phyloP scores from a whole-genome alignment of 257 asterid species.

The Nyctanthes arbortristis region DNA sequence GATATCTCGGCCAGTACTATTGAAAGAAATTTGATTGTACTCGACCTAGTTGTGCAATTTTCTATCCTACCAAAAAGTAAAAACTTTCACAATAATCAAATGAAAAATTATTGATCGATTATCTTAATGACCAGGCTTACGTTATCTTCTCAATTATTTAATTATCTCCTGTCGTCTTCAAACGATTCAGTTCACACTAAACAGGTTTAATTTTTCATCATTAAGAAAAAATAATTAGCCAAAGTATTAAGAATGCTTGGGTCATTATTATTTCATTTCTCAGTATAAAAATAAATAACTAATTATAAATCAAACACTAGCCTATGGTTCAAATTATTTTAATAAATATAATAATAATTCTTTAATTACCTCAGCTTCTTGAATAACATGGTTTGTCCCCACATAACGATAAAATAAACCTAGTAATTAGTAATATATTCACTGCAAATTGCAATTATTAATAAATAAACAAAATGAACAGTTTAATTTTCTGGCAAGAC shows the following conservation, averaged over 20 bases:
- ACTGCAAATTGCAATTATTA: background rate
- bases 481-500: background rate
- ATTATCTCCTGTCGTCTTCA: background rate
- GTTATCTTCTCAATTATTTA: background rate
- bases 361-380: background rate
- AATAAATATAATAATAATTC: background rate
- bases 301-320: background rate
- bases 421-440: background rate
- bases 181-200: constrained; percentile 5
- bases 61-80: background rate
- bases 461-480: too few species aligned
- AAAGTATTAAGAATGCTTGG: background rate
- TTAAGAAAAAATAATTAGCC: background rate
- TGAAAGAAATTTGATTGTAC: too few species aligned
- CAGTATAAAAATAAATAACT: background rate
- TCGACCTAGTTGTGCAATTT: background rate
- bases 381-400: constrained; percentile 4
- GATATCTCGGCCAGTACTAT: background rate
- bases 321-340: background rate
- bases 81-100: too few species aligned
- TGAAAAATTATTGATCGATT: background rate
- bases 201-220: background rate
- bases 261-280: background rate
- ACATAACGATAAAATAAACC: background rate
- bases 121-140: background rate